These are phyloP conservation scores for Xylaria cubensis DNA, from an alignment of 495 filamentous ascomycete genomes.

Conservation along the genomic window DNA sequence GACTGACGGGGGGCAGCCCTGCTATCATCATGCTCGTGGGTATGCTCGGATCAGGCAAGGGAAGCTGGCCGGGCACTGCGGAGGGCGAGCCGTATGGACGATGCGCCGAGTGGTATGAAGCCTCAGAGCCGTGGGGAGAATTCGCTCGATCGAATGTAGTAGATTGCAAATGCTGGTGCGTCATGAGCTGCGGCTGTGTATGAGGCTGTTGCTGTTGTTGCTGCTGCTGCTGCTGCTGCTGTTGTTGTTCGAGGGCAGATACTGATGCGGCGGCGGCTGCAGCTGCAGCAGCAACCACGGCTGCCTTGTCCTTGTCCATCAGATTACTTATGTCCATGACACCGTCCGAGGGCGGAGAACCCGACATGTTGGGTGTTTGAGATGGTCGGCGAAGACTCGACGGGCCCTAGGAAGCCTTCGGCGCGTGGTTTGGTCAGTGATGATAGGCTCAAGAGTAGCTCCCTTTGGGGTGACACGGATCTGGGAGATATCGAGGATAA, in stretches of 20 bases:
- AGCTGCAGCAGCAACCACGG: slow-evolving; percentile 57
- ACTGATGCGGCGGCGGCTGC: slow-evolving; percentile 57
- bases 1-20: slow-evolving; percentile 40
- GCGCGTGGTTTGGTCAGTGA: slow-evolving; percentile 20
- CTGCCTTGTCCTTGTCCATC: slow-evolving; percentile 68
- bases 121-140: slow-evolving; percentile 75
- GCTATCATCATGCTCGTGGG: slow-evolving; percentile 50
- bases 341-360: slow-evolving; percentile 39
- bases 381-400: not conserved
- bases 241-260: slow-evolving; percentile 58
- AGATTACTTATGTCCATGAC: slow-evolving; percentile 76
- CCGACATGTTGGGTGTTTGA: slow-evolving; percentile 33
- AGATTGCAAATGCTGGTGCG: slow-evolving; percentile 61
- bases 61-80: slow-evolving; percentile 53
- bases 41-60: slow-evolving; percentile 60
- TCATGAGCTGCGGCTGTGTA: slow-evolving; percentile 58
- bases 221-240: not conserved
- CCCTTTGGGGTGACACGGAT: not conserved
- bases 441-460: slow-evolving; percentile 4
- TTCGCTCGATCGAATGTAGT: slow-evolving; percentile 69
- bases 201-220: not conserved
- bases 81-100: slow-evolving; percentile 41
- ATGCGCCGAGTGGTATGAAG: slow-evolving; percentile 62
- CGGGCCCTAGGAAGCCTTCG: slow-evolving; percentile 6
- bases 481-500: not conserved